phyloP scores from a whole-genome alignment of 2,329 filamentous ascomycete species.

The Byssoonygena ceratinophila region DNA sequence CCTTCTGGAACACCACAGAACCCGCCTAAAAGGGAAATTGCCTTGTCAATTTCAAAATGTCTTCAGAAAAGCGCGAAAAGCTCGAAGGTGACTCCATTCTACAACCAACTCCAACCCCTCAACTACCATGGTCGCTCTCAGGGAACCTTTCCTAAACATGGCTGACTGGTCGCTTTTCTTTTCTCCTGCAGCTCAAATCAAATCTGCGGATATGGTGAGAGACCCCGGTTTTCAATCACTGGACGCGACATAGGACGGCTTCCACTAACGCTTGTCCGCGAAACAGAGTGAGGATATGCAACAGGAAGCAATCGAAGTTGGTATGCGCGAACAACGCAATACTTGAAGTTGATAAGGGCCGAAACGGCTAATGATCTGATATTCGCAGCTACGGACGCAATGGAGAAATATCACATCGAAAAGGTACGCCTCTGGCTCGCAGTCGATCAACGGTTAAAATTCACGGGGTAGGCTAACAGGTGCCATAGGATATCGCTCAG shows the following conservation, averaged over 20 bases:
- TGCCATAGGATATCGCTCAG: slow-evolving; percentile 73
- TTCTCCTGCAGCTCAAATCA: slow-evolving; percentile 66
- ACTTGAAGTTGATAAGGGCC: too few species aligned
- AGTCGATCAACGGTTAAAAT: neutral
- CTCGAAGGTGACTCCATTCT: slow-evolving; percentile 57
- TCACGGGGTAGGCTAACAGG: neutral
- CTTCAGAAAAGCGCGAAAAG: slow-evolving; percentile 56
- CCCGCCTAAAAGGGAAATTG: neutral
- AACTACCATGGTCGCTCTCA: neutral
- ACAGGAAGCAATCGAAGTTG: slow-evolving; percentile 85
- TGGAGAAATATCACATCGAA: slow-evolving; percentile 61
- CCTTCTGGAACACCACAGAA: slow-evolving; percentile 5
- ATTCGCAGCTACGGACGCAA: slow-evolving; percentile 56
- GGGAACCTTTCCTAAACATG: neutral
- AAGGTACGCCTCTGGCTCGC: slow-evolving; percentile 44
- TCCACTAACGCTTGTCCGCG: slow-evolving; percentile 19
- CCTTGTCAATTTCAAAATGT: slow-evolving; percentile 23
- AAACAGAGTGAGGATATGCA: slow-evolving; percentile 91
- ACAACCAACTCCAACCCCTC: neutral
- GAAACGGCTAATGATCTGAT: too few species aligned
- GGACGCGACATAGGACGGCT: slow-evolving; percentile 10
- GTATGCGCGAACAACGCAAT: slow-evolving; percentile 46
- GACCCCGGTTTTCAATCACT: neutral
- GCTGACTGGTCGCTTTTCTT: slow-evolving; percentile 4
- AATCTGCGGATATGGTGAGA: slow-evolving; percentile 94